A percentile compares a stretch with the other conserved stretches of the same genome.
phyloP scores from a whole-genome alignment of 2,329 filamentous ascomycete species.

The Cladosporium sp. region DNA sequence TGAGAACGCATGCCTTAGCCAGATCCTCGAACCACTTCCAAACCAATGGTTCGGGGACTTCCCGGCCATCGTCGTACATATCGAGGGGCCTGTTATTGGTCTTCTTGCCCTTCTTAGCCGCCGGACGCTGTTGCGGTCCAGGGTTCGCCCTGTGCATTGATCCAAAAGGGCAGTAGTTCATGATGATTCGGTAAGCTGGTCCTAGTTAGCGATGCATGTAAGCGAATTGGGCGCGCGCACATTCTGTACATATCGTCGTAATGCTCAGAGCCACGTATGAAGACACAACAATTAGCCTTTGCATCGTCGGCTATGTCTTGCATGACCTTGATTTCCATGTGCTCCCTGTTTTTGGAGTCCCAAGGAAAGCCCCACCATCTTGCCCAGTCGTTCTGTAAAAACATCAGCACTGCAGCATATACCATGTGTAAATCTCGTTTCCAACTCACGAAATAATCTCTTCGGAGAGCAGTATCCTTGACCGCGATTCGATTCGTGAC shows the following conservation, averaged over 20 bases:
- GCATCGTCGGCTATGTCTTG: constrained; percentile 1
- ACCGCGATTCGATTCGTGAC: constrained; percentile 9
- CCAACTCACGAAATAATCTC: background rate
- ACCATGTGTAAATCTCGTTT: background rate
- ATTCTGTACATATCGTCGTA: background rate
- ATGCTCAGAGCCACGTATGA: background rate
- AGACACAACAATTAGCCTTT: background rate
- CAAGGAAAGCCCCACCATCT: constrained; percentile 3
- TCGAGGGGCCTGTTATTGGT: background rate
- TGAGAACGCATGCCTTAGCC: constrained; percentile 22
- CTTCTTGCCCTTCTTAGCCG: background rate
- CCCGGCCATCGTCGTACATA: background rate
- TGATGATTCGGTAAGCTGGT: constrained; percentile 22
- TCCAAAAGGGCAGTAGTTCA: constrained; percentile 22
- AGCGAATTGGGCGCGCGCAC: too few species aligned
- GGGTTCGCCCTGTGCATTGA: constrained; percentile 6
- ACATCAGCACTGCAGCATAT: background rate
- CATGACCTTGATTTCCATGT: constrained; percentile 15
- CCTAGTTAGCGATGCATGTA: background rate
- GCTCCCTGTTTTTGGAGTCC: background rate
- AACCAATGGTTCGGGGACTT: constrained; percentile 27
- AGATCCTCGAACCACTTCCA: constrained; percentile 28
- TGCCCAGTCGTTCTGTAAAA: background rate
- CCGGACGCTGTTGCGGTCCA: background rate
- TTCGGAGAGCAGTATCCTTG: constrained; percentile 12